A percentile compares a stretch with the other conserved stretches of the same genome.
These are phyloP conservation scores for Delphinella strobiligena DNA, from an alignment of 2,329 filamentous ascomycete genomes.

Conservation along the genomic window DNA sequence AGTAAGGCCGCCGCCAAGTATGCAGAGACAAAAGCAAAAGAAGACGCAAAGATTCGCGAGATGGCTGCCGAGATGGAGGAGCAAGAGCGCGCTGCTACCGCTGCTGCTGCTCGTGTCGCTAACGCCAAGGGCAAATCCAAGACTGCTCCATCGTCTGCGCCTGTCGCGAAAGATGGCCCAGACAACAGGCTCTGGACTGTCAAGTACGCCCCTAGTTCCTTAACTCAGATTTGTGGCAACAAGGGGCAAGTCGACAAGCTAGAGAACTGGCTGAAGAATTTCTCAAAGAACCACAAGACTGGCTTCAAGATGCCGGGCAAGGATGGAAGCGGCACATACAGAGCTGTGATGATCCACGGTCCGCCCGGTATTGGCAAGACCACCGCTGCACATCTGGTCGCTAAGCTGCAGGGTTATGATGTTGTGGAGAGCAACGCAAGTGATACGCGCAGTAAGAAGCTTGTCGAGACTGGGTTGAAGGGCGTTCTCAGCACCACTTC, in stretches of 20 bases:
- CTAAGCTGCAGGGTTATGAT: conserved; percentile 86
- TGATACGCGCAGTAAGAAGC: conserved; percentile 88
- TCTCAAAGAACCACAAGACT: conserved; percentile 65
- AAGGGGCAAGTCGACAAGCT: conserved; percentile 83
- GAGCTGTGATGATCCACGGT: conserved; percentile 90
- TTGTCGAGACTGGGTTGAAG: conserved; percentile 77
- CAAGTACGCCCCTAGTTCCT: conserved; percentile 80
- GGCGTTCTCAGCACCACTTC: conserved; percentile 92
- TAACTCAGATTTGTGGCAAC: conserved; percentile 90
- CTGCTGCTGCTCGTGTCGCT: conserved; percentile 22
- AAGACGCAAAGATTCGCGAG: conserved; percentile 69
- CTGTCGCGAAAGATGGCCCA: conserved; percentile 20
- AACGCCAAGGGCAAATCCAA: conserved; percentile 12
- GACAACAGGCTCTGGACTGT: conserved; percentile 75
- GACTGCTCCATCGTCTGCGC: background rate
- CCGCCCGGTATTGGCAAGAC: conserved; percentile 97
- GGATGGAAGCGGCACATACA: conserved; percentile 70
- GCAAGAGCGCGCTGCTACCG: conserved; percentile 49
- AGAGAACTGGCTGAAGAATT: conserved; percentile 74
- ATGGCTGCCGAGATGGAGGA: conserved; percentile 77
- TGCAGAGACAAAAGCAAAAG: conserved; percentile 71
- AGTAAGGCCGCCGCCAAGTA: conserved; percentile 79
- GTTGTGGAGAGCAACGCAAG: conserved; percentile 92
- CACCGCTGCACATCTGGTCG: conserved; percentile 87
- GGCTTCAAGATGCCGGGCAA: conserved; percentile 72